Conservation (phyloP, 352 stramenopile genomes). For the Pythium diclinum region DNA sequence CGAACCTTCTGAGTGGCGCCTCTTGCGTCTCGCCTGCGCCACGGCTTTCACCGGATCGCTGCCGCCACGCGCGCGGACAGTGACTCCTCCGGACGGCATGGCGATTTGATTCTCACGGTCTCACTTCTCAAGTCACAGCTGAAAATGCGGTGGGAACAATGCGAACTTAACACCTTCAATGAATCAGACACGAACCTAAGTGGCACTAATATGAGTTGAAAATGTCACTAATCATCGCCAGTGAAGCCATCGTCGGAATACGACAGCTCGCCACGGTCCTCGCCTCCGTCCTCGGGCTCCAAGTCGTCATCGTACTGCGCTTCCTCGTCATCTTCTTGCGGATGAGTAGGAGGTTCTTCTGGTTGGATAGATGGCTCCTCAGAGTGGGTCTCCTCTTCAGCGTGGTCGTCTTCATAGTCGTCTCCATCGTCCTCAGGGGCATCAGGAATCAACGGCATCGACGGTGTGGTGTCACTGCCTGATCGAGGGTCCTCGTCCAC, state of each 20-base stretch:
- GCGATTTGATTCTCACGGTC: not conserved
- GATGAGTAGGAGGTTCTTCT: not conserved
- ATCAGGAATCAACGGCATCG: not conserved
- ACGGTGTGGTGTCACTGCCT: not conserved
- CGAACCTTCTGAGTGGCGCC: not conserved
- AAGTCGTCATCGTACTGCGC: constrained; percentile 25
- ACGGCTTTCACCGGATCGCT: not conserved
- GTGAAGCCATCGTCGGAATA: constrained; percentile 48
- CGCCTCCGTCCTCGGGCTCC: not conserved
- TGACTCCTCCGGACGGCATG: not conserved
- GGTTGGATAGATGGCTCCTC: not conserved
- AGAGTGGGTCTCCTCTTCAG: constrained; percentile 17
- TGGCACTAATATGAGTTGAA: constrained; percentile 9
- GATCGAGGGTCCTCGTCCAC: constrained; percentile 22
- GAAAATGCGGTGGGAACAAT: not conserved
- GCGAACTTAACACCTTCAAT: constrained; percentile 4
- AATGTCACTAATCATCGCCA: constrained; percentile 19
- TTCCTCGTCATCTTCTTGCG: constrained; percentile 6
- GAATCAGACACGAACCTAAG: not conserved
- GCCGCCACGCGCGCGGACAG: not conserved
- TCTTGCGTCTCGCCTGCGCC: not conserved
- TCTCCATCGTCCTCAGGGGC: constrained; percentile 28
- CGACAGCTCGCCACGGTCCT: constrained; percentile 27
- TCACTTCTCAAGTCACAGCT: not conserved
- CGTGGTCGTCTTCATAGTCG: constrained; percentile 41